Percentiles rank a stretch among this genome's conserved stretches.
These are phyloP conservation scores for Capsella rubella DNA, from an alignment of 441 rosid species.

Conservation along the genomic window DNA sequence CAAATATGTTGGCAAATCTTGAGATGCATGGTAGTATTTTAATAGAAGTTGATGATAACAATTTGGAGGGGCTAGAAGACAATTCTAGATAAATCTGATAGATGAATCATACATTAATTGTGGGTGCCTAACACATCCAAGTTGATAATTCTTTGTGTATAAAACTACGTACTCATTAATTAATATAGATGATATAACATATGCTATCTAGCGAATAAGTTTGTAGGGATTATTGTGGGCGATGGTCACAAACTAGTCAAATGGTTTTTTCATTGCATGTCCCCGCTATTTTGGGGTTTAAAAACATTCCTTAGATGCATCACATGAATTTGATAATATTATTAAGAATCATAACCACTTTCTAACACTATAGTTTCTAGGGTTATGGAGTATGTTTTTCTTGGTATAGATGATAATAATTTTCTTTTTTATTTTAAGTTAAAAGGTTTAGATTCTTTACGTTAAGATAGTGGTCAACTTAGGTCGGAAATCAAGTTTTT, in stretches of 20 bases:
- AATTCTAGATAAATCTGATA: constrained; percentile 31
- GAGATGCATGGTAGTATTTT: constrained; percentile 16
- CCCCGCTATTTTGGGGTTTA: constrained; percentile 44
- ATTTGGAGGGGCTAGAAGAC: constrained; percentile 23
- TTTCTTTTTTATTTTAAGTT: background rate
- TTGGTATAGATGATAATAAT: constrained; percentile 26
- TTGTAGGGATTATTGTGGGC: constrained; percentile 37
- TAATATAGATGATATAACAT: background rate
- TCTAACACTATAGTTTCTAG: constrained; percentile 38
- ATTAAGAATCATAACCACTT: constrained; percentile 42
- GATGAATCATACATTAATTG: constrained; percentile 33
- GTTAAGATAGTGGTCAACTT: constrained; percentile 11
- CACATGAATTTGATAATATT: constrained; percentile 40
- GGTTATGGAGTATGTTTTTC: constrained; percentile 40
- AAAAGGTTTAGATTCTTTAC: background rate
- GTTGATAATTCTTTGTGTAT: constrained; percentile 33
- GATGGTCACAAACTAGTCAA: constrained; percentile 44
- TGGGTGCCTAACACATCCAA: constrained; percentile 42
- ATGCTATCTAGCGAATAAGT: constrained; percentile 32
- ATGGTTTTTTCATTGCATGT: constrained; percentile 38
- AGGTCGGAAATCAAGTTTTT: background rate
- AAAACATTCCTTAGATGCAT: constrained; percentile 45
- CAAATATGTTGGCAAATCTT: constrained; percentile 16
- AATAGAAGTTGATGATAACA: constrained; percentile 12
- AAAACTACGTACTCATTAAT: constrained; percentile 12